Evolutionary conservation across 495 filamentous ascomycete species (phyloP).

Genomic region (Elasticomyces elasticus): DNA sequence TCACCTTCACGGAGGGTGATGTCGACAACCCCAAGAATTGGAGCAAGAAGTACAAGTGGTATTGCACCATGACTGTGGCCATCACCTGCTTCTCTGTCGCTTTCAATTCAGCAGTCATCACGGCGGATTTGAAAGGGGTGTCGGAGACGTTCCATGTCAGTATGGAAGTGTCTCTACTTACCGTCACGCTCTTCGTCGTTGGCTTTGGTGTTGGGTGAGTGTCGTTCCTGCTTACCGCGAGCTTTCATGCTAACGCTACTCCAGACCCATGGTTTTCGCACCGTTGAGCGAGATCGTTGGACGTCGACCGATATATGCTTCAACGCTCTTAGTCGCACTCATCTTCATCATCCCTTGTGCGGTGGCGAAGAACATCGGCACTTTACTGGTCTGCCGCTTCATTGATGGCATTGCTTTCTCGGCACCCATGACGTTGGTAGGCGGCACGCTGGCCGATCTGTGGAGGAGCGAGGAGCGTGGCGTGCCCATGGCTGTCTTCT

Average conservation of each 20-base stretch:
- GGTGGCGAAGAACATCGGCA: conserved; percentile 54
- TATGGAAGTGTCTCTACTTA: conserved; percentile 55
- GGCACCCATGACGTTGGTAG: conserved; percentile 58
- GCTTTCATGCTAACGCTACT: neutral
- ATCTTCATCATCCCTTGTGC: conserved; percentile 61
- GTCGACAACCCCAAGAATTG: conserved; percentile 28
- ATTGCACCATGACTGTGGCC: conserved; percentile 57
- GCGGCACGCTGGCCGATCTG: conserved; percentile 65
- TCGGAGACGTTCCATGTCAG: conserved; percentile 51
- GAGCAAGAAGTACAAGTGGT: conserved; percentile 52
- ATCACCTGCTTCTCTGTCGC: conserved; percentile 56
- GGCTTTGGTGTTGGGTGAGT: conserved; percentile 50
- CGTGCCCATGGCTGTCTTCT: conserved; percentile 61
- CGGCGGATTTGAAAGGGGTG: conserved; percentile 55
- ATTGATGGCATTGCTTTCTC: conserved; percentile 55
- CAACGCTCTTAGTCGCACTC: conserved; percentile 51
- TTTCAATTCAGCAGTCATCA: conserved; percentile 54
- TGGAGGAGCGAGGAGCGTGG: conserved; percentile 50
- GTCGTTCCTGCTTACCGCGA: neutral
- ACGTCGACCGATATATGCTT: conserved; percentile 47
- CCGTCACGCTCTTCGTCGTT: conserved; percentile 46
- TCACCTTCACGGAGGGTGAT: conserved; percentile 26
- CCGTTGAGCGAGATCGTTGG: conserved; percentile 65
- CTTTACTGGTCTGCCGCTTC: conserved; percentile 57
- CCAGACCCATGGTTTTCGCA: conserved; percentile 64